Percentiles rank a stretch among this genome's conserved stretches.
Conservation (phyloP, 1,284 basidiomycete species). For the Sporisorium graminicola region DNA sequence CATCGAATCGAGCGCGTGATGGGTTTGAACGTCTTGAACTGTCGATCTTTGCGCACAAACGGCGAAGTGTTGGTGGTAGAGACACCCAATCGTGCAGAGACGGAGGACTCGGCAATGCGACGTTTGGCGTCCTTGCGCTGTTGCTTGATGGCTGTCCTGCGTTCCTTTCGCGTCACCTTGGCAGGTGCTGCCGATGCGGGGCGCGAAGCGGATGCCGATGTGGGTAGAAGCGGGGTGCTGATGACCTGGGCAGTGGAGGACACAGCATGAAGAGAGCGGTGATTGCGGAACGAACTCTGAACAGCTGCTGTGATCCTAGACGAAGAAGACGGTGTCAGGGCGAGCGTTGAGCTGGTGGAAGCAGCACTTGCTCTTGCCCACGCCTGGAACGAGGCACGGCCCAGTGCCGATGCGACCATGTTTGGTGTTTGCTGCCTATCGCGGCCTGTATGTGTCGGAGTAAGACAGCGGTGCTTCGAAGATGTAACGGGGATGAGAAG, state of each 20-base stretch:
- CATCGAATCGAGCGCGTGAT: slow-evolving; percentile 87
- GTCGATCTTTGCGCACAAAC: slow-evolving; percentile 65
- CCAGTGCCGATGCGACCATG: slow-evolving; percentile 33
- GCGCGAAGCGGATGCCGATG: background rate
- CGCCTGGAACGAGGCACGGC: slow-evolving; percentile 37
- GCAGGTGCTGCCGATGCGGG: slow-evolving; percentile 4
- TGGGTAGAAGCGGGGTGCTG: slow-evolving; percentile 1
- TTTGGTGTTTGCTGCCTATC: background rate
- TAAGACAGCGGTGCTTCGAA: background rate
- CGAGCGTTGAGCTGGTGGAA: slow-evolving; percentile 28
- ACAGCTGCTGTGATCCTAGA: slow-evolving; percentile 30
- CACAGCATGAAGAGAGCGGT: slow-evolving; percentile 23
- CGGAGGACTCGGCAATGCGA: slow-evolving; percentile 46
- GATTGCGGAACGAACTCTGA: slow-evolving; percentile 13
- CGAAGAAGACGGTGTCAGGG: slow-evolving; percentile 13
- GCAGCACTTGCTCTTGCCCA: slow-evolving; percentile 21
- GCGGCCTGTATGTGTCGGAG: background rate
- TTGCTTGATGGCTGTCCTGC: slow-evolving; percentile 53
- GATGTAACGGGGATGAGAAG: slow-evolving; percentile 1
- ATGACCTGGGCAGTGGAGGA: slow-evolving; percentile 33
- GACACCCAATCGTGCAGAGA: slow-evolving; percentile 63
- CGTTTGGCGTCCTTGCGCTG: slow-evolving; percentile 52
- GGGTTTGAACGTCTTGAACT: slow-evolving; percentile 90
- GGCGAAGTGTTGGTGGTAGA: slow-evolving; percentile 55
- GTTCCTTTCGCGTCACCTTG: slow-evolving; percentile 51